Evolutionary conservation across 495 filamentous ascomycete genomes (phyloP).

Genomic region (Usnea hakonensis): DNA sequence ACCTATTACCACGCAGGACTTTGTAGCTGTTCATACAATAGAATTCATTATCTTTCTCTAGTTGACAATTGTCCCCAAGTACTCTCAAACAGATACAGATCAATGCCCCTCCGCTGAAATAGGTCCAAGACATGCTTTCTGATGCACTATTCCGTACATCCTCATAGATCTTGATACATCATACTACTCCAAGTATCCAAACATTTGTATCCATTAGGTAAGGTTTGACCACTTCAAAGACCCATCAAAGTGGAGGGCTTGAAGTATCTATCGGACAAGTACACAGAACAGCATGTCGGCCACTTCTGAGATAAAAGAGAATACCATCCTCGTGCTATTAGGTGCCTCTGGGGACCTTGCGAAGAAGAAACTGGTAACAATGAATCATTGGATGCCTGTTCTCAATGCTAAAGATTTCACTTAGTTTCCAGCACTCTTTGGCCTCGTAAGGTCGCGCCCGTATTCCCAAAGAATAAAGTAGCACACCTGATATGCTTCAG

Average conservation of each 20-base stretch:
- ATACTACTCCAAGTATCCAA: neutral
- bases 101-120: neutral
- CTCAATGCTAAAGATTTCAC: neutral
- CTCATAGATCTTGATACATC: neutral
- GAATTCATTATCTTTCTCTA: too few species aligned
- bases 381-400: neutral
- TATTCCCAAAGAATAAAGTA: neutral
- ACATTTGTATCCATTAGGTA: neutral
- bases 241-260: neutral
- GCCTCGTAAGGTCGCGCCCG: slow-evolving; percentile 16
- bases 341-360: slow-evolving; percentile 27
- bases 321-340: slow-evolving; percentile 18
- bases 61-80: neutral
- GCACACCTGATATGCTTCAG: slow-evolving; percentile 10
- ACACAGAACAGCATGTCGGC: slow-evolving; percentile 4
- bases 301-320: slow-evolving; percentile 11
- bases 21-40: too few species aligned
- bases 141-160: neutral
- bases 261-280: neutral
- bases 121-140: neutral
- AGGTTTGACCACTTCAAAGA: neutral
- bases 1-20: too few species aligned
- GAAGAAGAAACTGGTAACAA: slow-evolving; percentile 23
- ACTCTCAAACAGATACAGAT: neutral
- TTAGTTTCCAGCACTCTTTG: slow-evolving; percentile 24